Conservation (phyloP, 495 filamentous ascomycete genomes). For the Aspergillus biplanus region DNA sequence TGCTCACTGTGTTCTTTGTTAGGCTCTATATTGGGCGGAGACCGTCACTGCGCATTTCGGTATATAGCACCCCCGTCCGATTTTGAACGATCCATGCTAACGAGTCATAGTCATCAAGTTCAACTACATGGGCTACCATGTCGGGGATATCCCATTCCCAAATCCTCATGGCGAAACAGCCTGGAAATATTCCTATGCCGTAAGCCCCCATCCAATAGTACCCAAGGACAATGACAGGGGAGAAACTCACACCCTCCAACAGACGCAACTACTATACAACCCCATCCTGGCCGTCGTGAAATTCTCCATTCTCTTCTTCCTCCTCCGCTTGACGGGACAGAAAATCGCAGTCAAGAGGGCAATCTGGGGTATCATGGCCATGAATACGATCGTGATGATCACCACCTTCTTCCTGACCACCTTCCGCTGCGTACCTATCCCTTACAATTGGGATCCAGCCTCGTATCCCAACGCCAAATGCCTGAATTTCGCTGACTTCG, state of each 20-base stretch:
- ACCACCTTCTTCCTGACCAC: conserved; percentile 55
- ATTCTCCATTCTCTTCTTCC: conserved; percentile 52
- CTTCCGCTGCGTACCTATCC: conserved; percentile 53
- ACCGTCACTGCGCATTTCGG: conserved; percentile 24
- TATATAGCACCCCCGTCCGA: background rate
- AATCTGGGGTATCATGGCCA: conserved; percentile 45
- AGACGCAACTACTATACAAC: conserved; percentile 60
- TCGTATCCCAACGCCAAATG: conserved; percentile 22
- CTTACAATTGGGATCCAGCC: conserved; percentile 35
- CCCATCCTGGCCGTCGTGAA: conserved; percentile 62
- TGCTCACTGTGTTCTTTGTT: background rate
- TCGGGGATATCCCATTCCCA: conserved; percentile 37
- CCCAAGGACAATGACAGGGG: background rate
- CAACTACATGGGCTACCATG: conserved; percentile 49
- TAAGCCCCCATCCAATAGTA: conserved; percentile 15
- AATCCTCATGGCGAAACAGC: conserved; percentile 5
- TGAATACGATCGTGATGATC: conserved; percentile 51
- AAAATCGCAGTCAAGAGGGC: conserved; percentile 36
- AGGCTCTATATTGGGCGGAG: conserved; percentile 27
- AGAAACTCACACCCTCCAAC: conserved; percentile 6
- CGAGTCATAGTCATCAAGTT: conserved; percentile 45
- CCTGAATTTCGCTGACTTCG: conserved; percentile 26
- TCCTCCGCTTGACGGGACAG: conserved; percentile 43
- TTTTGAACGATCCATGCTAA: background rate
- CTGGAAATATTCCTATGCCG: conserved; percentile 23